Base-by-base conservation (phyloP, 306 rosid species). In the Inga leiocalycina region DNA sequence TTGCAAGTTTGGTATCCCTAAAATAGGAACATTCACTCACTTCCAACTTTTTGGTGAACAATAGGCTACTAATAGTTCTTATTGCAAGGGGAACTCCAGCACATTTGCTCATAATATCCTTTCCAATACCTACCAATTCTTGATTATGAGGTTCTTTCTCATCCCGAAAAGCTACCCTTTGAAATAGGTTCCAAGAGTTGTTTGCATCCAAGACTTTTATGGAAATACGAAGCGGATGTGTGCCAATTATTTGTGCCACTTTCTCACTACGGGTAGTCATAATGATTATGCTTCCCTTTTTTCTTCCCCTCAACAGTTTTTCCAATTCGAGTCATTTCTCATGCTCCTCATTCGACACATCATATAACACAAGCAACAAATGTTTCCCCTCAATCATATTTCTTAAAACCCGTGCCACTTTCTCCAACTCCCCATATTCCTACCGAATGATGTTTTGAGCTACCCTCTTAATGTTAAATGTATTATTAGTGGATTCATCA, bases 11-110 rank as follows among this genome's bases (percentile, higher is more conserved):
- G n/a, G 13, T 44, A 19, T 84, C 48, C 59, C 75, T 84, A 1
- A 79, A 43, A 24, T 48, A 27, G 9, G 13, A 51, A 83, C 87
- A 84, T 0, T 65, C 64, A 56, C 0, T 44, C 32, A 37, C 39
- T 41, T 0, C 51, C 22, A 71, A 16, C 4, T 0, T 37, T 56
- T 19, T 51, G 1, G 0, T 54, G 11, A 19, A 86, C 76, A 89
- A 77, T 37, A 80, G 82, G 71, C 87, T 77, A 32, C 87, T 85
- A n/a, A 85, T 30, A 44, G 68, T 71, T 30, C 76, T 71, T 44
- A 88, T 79, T 15, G 81, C 79, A 39, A 88, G 88, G 0, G 81
- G 85, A 4, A 82, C 48, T 66, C 81, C 81, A 12, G 0, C 3
- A 37, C 84, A 84, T 24, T 79, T 87, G 8, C 19, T n/a, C 12